A percentile compares a stretch with the other conserved stretches of the same genome.
phyloP scores from a whole-genome alignment of 805 yeast genomes.

The Pichia cabralensis region DNA sequence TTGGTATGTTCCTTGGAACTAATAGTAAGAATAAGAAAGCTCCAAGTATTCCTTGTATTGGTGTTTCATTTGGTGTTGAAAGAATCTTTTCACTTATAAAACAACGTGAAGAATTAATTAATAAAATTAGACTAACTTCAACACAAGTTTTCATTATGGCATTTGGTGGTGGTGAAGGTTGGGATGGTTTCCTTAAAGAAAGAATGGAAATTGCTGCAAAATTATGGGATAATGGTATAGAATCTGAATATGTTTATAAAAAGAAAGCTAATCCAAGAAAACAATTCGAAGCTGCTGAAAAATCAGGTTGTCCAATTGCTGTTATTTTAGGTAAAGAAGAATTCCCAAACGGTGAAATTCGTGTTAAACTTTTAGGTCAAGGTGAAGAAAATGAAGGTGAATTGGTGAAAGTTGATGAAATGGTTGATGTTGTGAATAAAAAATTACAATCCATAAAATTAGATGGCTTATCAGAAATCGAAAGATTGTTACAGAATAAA shows the following conservation, averaged over 20 bases:
- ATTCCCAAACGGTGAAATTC: constrained; percentile 65
- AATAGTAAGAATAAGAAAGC: constrained; percentile 62
- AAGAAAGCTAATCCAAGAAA: constrained; percentile 90
- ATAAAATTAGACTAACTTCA: constrained; percentile 66
- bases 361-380: constrained; percentile 83
- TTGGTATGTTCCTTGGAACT: constrained; percentile 87
- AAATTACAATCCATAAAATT: constrained; percentile 30
- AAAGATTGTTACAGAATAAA: constrained; percentile 41
- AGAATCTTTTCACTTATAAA: constrained; percentile 85
- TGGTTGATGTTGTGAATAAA: constrained; percentile 38
- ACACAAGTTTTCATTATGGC: constrained; percentile 97
- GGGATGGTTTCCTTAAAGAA: constrained; percentile 88
- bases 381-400: constrained; percentile 77
- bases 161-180: constrained; percentile 94
- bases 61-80: constrained; percentile 95
- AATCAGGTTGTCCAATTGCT: constrained; percentile 80
- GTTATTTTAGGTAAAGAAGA: constrained; percentile 96
- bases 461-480: constrained; percentile 54
- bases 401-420: constrained; percentile 50
- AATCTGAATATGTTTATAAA: constrained; percentile 86
- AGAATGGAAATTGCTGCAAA: constrained; percentile 78
- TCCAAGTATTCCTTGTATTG: constrained; percentile 88
- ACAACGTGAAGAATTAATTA: constrained; percentile 55
- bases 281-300: constrained; percentile 97
- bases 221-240: constrained; percentile 84